A percentile compares a stretch with the other conserved stretches of the same genome.
Conservation (phyloP, 1,284 basidiomycete species). For the Stygiomarasmius scandens region DNA sequence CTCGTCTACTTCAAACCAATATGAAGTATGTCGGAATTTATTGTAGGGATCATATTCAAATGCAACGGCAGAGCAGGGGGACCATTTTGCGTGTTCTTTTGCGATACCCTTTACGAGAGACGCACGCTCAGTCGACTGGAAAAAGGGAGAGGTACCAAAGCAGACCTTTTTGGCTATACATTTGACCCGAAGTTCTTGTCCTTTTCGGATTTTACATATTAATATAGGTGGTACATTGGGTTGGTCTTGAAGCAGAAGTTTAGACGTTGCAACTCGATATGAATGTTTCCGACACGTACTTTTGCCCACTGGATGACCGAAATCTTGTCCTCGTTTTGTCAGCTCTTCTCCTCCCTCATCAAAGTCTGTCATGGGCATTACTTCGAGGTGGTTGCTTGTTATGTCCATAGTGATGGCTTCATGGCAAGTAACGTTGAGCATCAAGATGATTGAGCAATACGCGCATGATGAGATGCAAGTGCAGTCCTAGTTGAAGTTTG, state of each 20-base stretch:
- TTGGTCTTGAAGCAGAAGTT: slow-evolving; percentile 49
- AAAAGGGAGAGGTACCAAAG: neutral
- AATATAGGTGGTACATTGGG: slow-evolving; percentile 71
- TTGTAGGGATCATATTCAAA: slow-evolving; percentile 99
- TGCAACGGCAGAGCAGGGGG: slow-evolving; percentile 90
- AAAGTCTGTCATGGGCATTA: slow-evolving; percentile 45
- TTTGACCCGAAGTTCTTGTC: slow-evolving; percentile 86
- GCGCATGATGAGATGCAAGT: slow-evolving; percentile 79
- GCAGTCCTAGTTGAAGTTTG: slow-evolving; percentile 68
- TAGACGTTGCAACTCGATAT: slow-evolving; percentile 3
- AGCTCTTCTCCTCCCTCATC: slow-evolving; percentile 68
- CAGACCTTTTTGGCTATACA: slow-evolving; percentile 93
- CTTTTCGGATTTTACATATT: slow-evolving; percentile 91
- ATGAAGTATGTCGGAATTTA: slow-evolving; percentile 91
- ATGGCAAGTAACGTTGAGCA: slow-evolving; percentile 73
- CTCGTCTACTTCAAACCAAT: slow-evolving; percentile 91
- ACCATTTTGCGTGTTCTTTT: slow-evolving; percentile 99
- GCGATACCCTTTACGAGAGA: slow-evolving; percentile 77
- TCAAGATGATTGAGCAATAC: slow-evolving; percentile 79
- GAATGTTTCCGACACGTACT: slow-evolving; percentile 45
- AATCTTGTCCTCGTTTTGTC: slow-evolving; percentile 70
- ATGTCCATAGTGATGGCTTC: slow-evolving; percentile 77
- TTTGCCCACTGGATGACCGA: slow-evolving; percentile 89
- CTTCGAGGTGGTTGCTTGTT: slow-evolving; percentile 77
- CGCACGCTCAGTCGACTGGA: slow-evolving; percentile 4